These are phyloP conservation scores for Ilex aquifolium DNA, from an alignment of 257 asterid genomes.

Conservation along the genomic window DNA sequence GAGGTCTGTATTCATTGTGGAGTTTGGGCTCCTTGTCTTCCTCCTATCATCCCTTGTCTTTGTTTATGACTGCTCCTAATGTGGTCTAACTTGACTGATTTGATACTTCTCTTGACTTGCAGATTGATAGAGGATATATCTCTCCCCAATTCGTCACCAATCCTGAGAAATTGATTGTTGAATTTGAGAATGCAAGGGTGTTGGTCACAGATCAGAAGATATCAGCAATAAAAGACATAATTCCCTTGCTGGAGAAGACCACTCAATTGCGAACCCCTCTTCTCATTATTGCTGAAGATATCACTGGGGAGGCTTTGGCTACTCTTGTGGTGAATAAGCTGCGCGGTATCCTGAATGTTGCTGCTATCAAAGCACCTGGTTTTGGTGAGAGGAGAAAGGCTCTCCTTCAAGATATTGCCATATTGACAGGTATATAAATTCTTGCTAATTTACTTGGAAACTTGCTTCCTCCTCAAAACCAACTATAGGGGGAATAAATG, in stretches of 20 bases:
- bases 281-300: constrained; percentile 1
- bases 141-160: constrained; percentile 1
- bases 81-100: not conserved
- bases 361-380: constrained; percentile 3
- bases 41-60: no score
- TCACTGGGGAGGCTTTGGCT: constrained; percentile 2
- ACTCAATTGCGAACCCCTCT: not conserved
- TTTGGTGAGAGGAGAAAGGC: constrained; percentile 6
- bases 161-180: constrained; percentile 1
- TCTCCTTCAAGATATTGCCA: constrained; percentile 1
- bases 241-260: constrained; percentile 2
- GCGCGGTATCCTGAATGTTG: constrained; percentile 1
- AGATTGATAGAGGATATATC: constrained; percentile 3
- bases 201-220: constrained; percentile 2
- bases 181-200: constrained; percentile 4
- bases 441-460: not conserved
- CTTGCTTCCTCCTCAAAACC: no score
- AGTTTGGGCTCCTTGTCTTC: not conserved
- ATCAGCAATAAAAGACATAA: constrained; percentile 3
- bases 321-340: constrained; percentile 3
- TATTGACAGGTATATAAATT: not conserved
- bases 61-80: not conserved
- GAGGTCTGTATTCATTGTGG: not conserved
- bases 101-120: not conserved
- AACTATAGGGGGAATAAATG: no score